These are phyloP conservation scores for Condylostoma magnum DNA, from an alignment of 169 alveolate species.

Conservation along the genomic window DNA sequence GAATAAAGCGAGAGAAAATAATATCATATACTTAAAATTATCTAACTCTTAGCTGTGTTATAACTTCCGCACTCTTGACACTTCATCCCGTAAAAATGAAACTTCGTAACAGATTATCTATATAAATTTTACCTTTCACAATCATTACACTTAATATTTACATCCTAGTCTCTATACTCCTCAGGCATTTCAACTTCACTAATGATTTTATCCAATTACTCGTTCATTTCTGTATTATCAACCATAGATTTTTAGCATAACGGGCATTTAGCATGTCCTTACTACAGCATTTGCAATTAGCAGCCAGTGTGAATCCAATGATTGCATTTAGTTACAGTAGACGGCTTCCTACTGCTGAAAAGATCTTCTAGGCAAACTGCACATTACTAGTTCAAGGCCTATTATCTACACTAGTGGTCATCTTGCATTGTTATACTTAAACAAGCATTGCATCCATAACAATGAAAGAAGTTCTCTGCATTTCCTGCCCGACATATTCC, in stretches of 20 bases:
- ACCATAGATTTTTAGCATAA: conserved; percentile 40
- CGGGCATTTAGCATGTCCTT: conserved; percentile 36
- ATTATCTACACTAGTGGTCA: conserved; percentile 36
- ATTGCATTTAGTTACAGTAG: conserved; percentile 39
- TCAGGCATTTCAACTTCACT: conserved; percentile 53
- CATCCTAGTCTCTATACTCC: conserved; percentile 37
- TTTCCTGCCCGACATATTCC: conserved; percentile 83
- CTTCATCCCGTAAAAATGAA: conserved; percentile 31
- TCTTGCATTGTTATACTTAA: conserved; percentile 23
- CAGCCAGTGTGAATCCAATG: conserved; percentile 49
- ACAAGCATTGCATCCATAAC: conserved; percentile 55
- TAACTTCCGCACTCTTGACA: conserved; percentile 30
- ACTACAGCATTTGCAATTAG: conserved; percentile 2
- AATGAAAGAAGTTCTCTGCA: conserved; percentile 67
- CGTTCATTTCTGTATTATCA: conserved; percentile 17
- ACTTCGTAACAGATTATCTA: conserved; percentile 8
- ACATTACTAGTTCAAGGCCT: conserved; percentile 27
- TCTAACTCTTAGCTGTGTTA: conserved; percentile 30
- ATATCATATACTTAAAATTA: too few relatives aligned
- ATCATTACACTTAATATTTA: conserved; percentile 45
- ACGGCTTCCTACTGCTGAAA: conserved; percentile 30
- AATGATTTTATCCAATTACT: conserved; percentile 26
- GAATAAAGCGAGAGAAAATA: too few relatives aligned
- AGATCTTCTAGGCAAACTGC: conserved; percentile 45
- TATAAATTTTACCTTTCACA: conserved; percentile 12